Conservation (phyloP, 192 early-diverging fungal genomes). For the Dispira simplex region DNA sequence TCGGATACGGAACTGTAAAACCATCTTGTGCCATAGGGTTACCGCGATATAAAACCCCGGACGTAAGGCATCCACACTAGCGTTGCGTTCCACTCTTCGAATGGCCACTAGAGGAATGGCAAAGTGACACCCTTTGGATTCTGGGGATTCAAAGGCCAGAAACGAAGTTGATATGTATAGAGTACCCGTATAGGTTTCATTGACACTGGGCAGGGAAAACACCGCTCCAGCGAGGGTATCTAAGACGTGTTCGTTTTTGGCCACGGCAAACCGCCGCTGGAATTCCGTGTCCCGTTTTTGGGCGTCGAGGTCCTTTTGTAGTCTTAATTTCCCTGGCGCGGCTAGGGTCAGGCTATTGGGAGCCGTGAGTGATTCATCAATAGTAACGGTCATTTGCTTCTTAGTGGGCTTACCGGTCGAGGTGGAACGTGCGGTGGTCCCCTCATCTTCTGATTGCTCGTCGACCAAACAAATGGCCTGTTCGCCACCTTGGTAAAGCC, state of each 20-base stretch:
- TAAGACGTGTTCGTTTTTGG: background rate
- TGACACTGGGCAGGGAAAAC: background rate
- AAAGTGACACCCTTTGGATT: constrained; percentile 53
- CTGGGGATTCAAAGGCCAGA: constrained; percentile 60
- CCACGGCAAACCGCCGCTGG: background rate
- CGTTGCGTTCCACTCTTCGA: constrained; percentile 77
- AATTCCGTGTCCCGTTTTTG: constrained; percentile 16
- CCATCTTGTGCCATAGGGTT: constrained; percentile 83
- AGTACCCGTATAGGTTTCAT: constrained; percentile 34
- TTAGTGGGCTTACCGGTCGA: no score
- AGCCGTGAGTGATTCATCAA: background rate
- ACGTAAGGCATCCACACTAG: constrained; percentile 23
- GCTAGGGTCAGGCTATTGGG: background rate
- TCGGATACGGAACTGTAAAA: constrained; percentile 68
- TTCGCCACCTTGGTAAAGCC: constrained; percentile 16
- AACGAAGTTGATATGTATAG: constrained; percentile 81
- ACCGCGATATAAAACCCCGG: constrained; percentile 55
- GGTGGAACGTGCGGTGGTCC: no score
- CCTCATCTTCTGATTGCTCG: background rate
- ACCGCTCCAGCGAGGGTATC: constrained; percentile 1
- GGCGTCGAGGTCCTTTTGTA: constrained; percentile 21
- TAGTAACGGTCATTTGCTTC: background rate
- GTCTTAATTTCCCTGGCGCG: background rate
- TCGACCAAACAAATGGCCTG: constrained; percentile 18
- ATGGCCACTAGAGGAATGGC: constrained; percentile 80